phyloP scores from a whole-genome alignment of 108 stramenopile species.

The Skeletonema tropicum region DNA sequence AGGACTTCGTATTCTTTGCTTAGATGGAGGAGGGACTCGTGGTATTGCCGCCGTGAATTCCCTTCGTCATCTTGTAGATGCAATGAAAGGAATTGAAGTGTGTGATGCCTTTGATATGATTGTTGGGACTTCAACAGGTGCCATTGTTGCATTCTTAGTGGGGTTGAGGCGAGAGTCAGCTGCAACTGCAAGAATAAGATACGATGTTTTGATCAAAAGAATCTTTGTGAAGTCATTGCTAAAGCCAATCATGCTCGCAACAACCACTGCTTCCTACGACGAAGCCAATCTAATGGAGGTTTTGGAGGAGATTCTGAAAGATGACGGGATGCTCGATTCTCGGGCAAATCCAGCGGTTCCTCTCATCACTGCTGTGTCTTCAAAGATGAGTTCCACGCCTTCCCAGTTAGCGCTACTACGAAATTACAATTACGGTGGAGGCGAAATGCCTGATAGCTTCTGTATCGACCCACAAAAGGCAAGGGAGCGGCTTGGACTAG shows the following conservation, averaged over 20 bases:
- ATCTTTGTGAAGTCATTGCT: constrained; percentile 84
- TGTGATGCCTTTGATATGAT: constrained; percentile 87
- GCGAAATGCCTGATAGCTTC: constrained; percentile 80
- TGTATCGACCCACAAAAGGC: constrained; percentile 70
- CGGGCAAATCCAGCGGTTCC: constrained; percentile 71
- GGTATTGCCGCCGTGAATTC: constrained; percentile 83
- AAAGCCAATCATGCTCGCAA: constrained; percentile 72
- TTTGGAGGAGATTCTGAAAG: constrained; percentile 68
- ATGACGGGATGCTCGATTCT: constrained; percentile 80
- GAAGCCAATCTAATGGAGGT: constrained; percentile 83
- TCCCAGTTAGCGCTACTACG: constrained; percentile 77
- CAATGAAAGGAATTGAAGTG: constrained; percentile 72
- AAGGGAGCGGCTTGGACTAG: constrained; percentile 62
- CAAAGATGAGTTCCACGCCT: constrained; percentile 81
- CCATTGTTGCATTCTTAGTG: constrained; percentile 78
- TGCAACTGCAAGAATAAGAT: constrained; percentile 68
- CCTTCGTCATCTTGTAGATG: constrained; percentile 58
- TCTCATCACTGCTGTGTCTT: constrained; percentile 64
- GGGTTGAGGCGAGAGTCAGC: constrained; percentile 76
- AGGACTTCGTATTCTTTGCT: constrained; percentile 46
- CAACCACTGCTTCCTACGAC: constrained; percentile 86
- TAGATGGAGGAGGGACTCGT: constrained; percentile 79
- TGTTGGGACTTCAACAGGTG: constrained; percentile 85
- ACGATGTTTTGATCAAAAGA: constrained; percentile 72
- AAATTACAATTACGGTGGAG: constrained; percentile 86